Evolutionary conservation across 1,139 yeast species (phyloP).

Genomic region (Candida buenavistaensis): DNA sequence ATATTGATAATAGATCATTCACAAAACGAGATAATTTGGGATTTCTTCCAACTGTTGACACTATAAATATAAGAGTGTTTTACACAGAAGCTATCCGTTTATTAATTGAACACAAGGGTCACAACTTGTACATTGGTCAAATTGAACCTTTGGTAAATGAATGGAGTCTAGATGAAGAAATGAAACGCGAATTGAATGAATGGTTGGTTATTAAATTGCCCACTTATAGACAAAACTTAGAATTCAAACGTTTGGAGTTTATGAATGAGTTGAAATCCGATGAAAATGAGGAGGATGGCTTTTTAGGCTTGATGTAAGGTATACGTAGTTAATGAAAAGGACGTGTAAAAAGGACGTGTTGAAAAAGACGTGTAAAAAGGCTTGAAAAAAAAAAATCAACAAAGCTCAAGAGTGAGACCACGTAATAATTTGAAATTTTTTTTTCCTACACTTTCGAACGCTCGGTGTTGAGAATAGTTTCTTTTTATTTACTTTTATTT

Average conservation of each 20-base stretch:
- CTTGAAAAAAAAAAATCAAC: background rate
- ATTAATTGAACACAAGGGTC: constrained; percentile 31
- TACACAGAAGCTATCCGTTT: constrained; percentile 28
- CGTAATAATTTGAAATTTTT: constrained; percentile 1
- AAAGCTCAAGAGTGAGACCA: background rate
- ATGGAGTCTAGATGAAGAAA: constrained; percentile 37
- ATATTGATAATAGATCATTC: constrained; percentile 9
- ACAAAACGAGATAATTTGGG: constrained; percentile 13
- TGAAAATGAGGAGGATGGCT: constrained; percentile 31
- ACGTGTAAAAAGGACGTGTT: background rate
- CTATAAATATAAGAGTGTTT: constrained; percentile 21
- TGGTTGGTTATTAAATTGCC: constrained; percentile 27
- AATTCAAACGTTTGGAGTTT: constrained; percentile 27
- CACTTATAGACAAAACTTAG: constrained; percentile 24
- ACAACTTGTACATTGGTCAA: constrained; percentile 29
- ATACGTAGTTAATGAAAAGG: background rate
- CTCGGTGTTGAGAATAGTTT: background rate
- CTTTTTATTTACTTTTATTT: background rate
- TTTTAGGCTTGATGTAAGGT: constrained; percentile 30
- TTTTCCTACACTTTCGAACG: no score
- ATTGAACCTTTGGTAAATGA: constrained; percentile 33
- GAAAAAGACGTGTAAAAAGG: background rate
- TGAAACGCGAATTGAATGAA: constrained; percentile 22
- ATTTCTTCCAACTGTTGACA: constrained; percentile 17
- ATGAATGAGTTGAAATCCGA: constrained; percentile 26